Evolutionary conservation across 169 alveolate species (phyloP).

Genomic region (Babesia gibsoni): DNA sequence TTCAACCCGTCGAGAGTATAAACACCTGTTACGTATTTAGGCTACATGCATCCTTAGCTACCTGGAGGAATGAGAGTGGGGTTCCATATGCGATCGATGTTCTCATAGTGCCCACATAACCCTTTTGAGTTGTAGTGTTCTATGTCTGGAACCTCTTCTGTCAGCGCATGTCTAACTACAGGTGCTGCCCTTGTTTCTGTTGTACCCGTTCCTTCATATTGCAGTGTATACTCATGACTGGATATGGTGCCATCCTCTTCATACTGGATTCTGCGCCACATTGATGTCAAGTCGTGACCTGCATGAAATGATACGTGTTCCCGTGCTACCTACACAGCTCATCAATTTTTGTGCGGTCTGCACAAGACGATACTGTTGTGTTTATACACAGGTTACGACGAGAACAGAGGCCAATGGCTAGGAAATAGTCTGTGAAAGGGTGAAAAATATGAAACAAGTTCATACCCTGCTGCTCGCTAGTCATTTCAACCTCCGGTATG

Average conservation of each 20-base stretch:
- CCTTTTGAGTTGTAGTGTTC: constrained; percentile 62
- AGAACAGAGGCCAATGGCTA: constrained; percentile 87
- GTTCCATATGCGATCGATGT: constrained; percentile 73
- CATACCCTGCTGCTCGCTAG: constrained; percentile 8
- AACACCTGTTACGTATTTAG: constrained; percentile 78
- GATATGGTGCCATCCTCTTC: constrained; percentile 31
- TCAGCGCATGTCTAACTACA: constrained; percentile 42
- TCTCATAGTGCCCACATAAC: constrained; percentile 83
- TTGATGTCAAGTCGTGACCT: constrained; percentile 70
- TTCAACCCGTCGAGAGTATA: constrained; percentile 93
- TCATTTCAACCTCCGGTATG: background rate
- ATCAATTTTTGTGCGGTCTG: constrained; percentile 90
- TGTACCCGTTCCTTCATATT: constrained; percentile 48
- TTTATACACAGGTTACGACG: constrained; percentile 92
- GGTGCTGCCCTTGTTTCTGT: constrained; percentile 53
- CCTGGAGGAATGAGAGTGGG: constrained; percentile 66
- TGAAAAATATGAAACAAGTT: background rate
- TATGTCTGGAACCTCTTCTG: constrained; percentile 64
- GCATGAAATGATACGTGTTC: background rate
- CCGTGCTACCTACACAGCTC: constrained; percentile 71
- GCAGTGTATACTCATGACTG: constrained; percentile 48
- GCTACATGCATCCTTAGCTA: constrained; percentile 17
- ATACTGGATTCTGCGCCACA: constrained; percentile 69
- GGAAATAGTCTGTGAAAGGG: constrained; percentile 44
- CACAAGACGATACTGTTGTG: constrained; percentile 82